Evolutionary conservation across 345 rosid species (phyloP).

Genomic region (Melaleuca quinquenervia): DNA sequence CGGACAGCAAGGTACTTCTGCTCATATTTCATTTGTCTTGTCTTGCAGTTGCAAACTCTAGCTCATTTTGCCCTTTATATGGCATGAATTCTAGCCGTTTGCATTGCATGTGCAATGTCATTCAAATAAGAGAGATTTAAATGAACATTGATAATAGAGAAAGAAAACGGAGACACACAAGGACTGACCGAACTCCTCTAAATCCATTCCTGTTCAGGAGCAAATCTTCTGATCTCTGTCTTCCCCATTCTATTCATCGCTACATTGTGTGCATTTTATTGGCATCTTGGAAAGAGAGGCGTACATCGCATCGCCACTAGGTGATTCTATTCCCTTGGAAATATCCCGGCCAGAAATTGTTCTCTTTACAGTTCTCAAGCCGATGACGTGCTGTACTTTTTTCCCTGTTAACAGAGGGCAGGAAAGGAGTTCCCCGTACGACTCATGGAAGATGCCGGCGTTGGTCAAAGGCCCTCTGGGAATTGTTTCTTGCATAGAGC

Average conservation of each 20-base stretch:
- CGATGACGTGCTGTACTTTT: not conserved
- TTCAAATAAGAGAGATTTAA: not conserved
- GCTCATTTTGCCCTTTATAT: not conserved
- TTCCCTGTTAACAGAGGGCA: not conserved
- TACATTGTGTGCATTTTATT: slow-evolving; percentile 12
- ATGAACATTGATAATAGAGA: not conserved
- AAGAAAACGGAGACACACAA: not conserved
- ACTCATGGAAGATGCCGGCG: slow-evolving; percentile 21
- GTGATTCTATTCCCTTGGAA: not conserved
- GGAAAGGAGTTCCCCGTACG: not conserved
- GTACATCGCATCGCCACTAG: not conserved
- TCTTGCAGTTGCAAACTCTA: not conserved
- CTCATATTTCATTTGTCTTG: not conserved
- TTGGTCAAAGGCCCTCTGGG: slow-evolving; percentile 38
- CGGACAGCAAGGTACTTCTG: slow-evolving; percentile 19
- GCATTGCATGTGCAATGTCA: not conserved
- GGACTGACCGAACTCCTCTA: not conserved
- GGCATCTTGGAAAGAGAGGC: slow-evolving; percentile 9
- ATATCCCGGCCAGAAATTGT: not conserved
- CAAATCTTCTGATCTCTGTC: slow-evolving; percentile 5
- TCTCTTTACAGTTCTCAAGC: not conserved
- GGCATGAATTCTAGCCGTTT: not conserved
- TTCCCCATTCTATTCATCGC: slow-evolving; percentile 30
- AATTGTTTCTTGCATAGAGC: slow-evolving; percentile 27
- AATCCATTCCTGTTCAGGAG: slow-evolving; percentile 1